phyloP scores from a whole-genome alignment of 345 rosid genomes.

The Chamaenerion angustifolium region DNA sequence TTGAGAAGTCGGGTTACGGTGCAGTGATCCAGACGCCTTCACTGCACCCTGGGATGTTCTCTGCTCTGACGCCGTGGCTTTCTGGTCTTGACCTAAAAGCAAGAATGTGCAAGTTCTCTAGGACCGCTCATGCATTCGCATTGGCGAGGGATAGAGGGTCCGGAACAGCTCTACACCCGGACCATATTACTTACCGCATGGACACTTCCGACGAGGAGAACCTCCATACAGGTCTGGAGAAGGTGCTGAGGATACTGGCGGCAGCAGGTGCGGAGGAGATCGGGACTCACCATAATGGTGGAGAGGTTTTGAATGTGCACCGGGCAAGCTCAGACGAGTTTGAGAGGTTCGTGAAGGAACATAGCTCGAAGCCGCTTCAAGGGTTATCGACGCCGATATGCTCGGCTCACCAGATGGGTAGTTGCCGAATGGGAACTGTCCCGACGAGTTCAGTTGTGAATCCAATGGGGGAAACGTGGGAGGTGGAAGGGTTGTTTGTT shows the following conservation, averaged over 20 bases:
- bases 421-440: conserved; percentile 67
- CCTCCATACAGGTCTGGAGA: conserved; percentile 45
- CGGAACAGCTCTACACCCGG: conserved; percentile 30
- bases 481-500: conserved; percentile 49
- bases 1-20: conserved; percentile 35
- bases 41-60: conserved; percentile 74
- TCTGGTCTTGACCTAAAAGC: conserved; percentile 49
- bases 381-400: conserved; percentile 31
- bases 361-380: conserved; percentile 35
- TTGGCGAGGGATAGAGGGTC: conserved; percentile 62
- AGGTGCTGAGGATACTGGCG: conserved; percentile 41
- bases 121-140: conserved; percentile 56
- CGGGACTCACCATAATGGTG: conserved; percentile 49
- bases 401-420: conserved; percentile 93
- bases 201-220: conserved; percentile 33
- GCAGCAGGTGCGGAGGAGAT: conserved; percentile 82
- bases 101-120: conserved; percentile 49
- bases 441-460: conserved; percentile 49
- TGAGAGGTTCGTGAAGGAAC: conserved; percentile 47
- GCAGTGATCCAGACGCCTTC: conserved; percentile 66
- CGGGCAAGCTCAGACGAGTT: conserved; percentile 24
- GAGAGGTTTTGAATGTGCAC: conserved; percentile 40
- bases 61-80: conserved; percentile 56
- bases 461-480: conserved; percentile 76
- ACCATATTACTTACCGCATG: conserved; percentile 32